Conservation (phyloP, 75 land plant genomes). For the Pinus albicaulis region DNA sequence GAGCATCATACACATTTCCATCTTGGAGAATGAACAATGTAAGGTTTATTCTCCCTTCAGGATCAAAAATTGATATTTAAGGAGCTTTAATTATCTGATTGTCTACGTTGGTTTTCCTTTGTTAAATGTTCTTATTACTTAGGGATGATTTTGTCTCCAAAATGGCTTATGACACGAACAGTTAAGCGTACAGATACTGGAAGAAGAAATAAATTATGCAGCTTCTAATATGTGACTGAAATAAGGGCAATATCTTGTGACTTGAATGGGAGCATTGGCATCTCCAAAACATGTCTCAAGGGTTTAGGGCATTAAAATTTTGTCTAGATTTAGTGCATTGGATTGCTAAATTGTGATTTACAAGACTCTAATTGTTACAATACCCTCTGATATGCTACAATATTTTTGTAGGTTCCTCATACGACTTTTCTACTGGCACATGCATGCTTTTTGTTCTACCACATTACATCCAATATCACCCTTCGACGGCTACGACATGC, state of each 20-base stretch:
- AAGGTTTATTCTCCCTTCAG: slow-evolving; percentile 15
- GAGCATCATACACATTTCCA: slow-evolving; percentile 95
- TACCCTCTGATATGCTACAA: neutral
- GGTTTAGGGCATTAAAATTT: neutral
- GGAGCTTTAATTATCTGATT: neutral
- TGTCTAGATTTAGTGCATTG: neutral
- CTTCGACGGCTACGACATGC: slow-evolving; percentile 72
- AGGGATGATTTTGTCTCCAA: neutral
- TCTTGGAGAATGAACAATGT: slow-evolving; percentile 94
- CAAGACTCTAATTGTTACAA: neutral
- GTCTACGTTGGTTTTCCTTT: neutral
- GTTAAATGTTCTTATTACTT: neutral
- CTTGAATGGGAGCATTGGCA: neutral
- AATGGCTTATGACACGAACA: neutral
- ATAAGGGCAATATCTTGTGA: neutral
- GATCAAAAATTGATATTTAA: neutral
- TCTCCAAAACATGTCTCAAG: neutral
- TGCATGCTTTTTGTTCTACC: slow-evolving; percentile 87
- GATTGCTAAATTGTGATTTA: neutral
- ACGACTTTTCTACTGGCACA: slow-evolving; percentile 91
- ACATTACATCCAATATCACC: slow-evolving; percentile 75
- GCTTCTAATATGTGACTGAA: neutral
- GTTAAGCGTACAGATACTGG: neutral
- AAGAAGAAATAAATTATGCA: neutral
- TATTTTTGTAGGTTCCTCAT: slow-evolving; percentile 70